phyloP scores from a whole-genome alignment of 129 eudicot genomes.

The Chrysanthemum lavandulifolium region DNA sequence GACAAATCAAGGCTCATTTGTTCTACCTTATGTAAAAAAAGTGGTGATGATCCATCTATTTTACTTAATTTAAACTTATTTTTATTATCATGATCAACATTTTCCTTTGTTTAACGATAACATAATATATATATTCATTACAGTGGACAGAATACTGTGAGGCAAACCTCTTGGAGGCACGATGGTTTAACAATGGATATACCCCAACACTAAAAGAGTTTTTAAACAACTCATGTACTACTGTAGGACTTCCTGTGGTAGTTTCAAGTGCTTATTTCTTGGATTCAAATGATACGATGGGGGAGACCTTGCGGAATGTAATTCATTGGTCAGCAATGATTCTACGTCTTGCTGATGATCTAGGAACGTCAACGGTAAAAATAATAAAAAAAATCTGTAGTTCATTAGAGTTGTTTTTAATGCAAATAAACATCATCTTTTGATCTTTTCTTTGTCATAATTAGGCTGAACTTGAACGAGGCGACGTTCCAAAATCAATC shows the following conservation, averaged over 20 bases:
- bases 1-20: slow-evolving; percentile 32
- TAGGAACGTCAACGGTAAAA: slow-evolving; percentile 57
- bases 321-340: slow-evolving; percentile 40
- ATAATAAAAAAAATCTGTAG: neutral
- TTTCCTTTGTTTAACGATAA: neutral
- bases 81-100: neutral
- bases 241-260: slow-evolving; percentile 39
- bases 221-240: slow-evolving; percentile 47
- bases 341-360: slow-evolving; percentile 53
- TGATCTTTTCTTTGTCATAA: neutral
- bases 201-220: slow-evolving; percentile 54
- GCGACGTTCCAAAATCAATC: slow-evolving; percentile 49
- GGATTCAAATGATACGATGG: slow-evolving; percentile 19
- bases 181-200: slow-evolving; percentile 49
- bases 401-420: neutral
- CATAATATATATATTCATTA: neutral
- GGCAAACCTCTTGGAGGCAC: slow-evolving; percentile 35
- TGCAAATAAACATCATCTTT: neutral
- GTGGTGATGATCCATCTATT: slow-evolving; percentile 20
- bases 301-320: slow-evolving; percentile 30
- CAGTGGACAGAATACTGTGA: slow-evolving; percentile 49
- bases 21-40: slow-evolving; percentile 31
- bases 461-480: slow-evolving; percentile 52
- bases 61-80: neutral
- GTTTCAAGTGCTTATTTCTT: slow-evolving; percentile 40